Evolutionary conservation across 148 eudicot species (phyloP).

Genomic region (Camellia lanceoleosa): DNA sequence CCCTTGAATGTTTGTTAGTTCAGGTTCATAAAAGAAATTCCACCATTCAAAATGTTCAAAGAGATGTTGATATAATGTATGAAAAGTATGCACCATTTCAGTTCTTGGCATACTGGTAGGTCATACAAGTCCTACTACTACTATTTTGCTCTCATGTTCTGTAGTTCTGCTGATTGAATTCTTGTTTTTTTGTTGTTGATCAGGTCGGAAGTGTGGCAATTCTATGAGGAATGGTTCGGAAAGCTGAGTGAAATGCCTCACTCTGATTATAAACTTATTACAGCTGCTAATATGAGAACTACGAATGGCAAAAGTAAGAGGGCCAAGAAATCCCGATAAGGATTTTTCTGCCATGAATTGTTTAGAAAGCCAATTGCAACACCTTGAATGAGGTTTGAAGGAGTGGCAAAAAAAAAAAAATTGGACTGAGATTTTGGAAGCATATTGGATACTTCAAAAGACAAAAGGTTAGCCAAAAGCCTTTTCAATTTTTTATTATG

Average conservation of each 20-base stretch:
- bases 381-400: neutral
- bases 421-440: neutral
- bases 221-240: constrained; percentile 64
- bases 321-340: constrained; percentile 11
- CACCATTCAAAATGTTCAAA: constrained; percentile 39
- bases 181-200: neutral
- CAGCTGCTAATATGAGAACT: constrained; percentile 68
- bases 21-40: constrained; percentile 66
- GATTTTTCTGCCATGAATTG: neutral
- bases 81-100: constrained; percentile 71
- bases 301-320: constrained; percentile 18
- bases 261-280: constrained; percentile 53
- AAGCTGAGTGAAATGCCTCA: constrained; percentile 47
- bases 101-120: constrained; percentile 77
- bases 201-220: constrained; percentile 82
- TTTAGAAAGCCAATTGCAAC: no score
- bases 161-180: neutral
- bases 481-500: neutral
- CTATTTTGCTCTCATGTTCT: neutral
- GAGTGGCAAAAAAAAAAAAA: neutral
- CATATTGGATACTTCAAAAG: neutral
- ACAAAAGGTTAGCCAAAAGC: neutral
- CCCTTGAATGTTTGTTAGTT: neutral
- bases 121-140: neutral
- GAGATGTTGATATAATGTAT: constrained; percentile 54